A percentile compares a stretch with the other conserved stretches of the same genome.
phyloP scores from a whole-genome alignment of 2,329 filamentous ascomycete genomes.

The Penicillium vulpinum region DNA sequence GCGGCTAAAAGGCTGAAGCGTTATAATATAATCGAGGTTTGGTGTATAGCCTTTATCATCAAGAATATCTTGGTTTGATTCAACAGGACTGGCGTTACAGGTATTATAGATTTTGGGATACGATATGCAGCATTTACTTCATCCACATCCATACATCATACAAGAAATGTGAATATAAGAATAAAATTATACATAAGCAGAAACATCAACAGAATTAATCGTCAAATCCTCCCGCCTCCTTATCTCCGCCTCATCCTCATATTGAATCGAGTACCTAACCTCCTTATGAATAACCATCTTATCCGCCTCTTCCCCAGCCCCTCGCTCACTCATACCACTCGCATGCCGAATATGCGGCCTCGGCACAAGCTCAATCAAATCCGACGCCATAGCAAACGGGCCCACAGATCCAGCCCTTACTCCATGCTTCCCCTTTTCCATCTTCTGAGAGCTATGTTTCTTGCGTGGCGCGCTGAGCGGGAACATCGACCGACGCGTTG shows the following conservation, averaged over 20 bases:
- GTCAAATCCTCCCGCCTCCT: constrained; percentile 10
- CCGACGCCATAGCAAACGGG: neutral
- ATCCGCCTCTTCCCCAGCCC: constrained; percentile 13
- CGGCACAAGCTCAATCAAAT: constrained; percentile 22
- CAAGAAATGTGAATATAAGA: neutral
- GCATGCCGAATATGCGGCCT: constrained; percentile 6
- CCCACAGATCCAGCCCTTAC: neutral
- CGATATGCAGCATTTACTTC: neutral
- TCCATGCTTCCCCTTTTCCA: constrained; percentile 4
- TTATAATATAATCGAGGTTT: neutral
- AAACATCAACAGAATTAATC: constrained; percentile 13
- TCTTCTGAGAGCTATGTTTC: neutral
- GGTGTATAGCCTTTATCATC: neutral
- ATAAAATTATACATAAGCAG: constrained; percentile 18
- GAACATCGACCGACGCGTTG: constrained; percentile 18
- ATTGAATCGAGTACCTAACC: constrained; percentile 33
- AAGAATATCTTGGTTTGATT: neutral
- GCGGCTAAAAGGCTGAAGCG: constrained; percentile 15
- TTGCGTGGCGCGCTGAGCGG: constrained; percentile 2
- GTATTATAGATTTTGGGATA: neutral
- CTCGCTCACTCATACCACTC: constrained; percentile 15
- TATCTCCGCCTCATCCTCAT: constrained; percentile 22
- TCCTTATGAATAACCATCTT: constrained; percentile 40
- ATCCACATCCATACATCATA: neutral
- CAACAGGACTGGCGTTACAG: constrained; percentile 1